Percentiles rank a stretch among this genome's conserved stretches.
phyloP scores from a whole-genome alignment of 2,329 filamentous ascomycete species.

The Beauveria sp. region DNA sequence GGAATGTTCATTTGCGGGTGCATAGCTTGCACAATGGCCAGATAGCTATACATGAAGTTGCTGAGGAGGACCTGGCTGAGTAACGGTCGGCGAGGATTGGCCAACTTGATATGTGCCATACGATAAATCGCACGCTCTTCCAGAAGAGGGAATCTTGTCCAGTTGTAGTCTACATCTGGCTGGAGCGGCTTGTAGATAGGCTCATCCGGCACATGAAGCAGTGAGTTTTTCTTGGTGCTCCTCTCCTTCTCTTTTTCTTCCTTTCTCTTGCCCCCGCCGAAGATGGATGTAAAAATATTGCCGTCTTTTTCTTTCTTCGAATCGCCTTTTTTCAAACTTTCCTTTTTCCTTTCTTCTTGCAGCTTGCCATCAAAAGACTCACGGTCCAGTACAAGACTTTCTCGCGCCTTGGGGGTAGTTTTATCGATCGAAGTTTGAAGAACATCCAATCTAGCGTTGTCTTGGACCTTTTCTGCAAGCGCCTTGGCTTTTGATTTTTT shows the following conservation, averaged over 20 bases:
- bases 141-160: slow-evolving; percentile 89
- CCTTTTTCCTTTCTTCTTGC: slow-evolving; percentile 76
- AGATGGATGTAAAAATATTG: slow-evolving; percentile 88
- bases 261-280: slow-evolving; percentile 85
- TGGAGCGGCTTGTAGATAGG: slow-evolving; percentile 62
- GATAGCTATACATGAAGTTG: slow-evolving; percentile 99
- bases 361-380: slow-evolving; percentile 64
- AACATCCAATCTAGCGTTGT: slow-evolving; percentile 77
- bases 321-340: slow-evolving; percentile 65
- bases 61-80: slow-evolving; percentile 93
- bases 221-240: slow-evolving; percentile 64
- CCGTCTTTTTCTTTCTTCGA: slow-evolving; percentile 89
- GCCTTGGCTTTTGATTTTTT: slow-evolving; percentile 61
- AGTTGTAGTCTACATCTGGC: slow-evolving; percentile 90
- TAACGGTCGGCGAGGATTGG: slow-evolving; percentile 86
- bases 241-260: slow-evolving; percentile 70
- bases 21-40: slow-evolving; percentile 98
- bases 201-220: slow-evolving; percentile 73
- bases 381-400: slow-evolving; percentile 78
- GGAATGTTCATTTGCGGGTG: slow-evolving; percentile 91
- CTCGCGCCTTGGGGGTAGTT: slow-evolving; percentile 56
- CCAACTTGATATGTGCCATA: slow-evolving; percentile 97
- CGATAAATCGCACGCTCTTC: slow-evolving; percentile 96
- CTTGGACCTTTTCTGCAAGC: slow-evolving; percentile 53
- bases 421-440: slow-evolving; percentile 81